Base-by-base conservation (phyloP, 1,139 yeast genomes). In the Geotrichum klebahnii region DNA sequence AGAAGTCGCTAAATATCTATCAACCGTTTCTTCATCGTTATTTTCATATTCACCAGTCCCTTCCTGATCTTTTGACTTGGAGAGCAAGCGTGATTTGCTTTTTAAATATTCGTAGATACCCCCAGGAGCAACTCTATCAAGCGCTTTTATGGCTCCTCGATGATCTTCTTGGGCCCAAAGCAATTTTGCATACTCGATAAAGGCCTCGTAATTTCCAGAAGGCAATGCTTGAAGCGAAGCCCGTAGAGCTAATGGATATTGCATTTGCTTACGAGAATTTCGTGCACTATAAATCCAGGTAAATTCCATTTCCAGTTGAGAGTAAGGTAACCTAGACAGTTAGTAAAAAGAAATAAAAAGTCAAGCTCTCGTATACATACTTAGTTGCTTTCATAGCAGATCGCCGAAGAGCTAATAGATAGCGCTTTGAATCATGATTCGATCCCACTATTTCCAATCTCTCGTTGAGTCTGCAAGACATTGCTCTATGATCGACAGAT, bases 161-260 rank as follows among this genome's bases (percentile, higher is more conserved):
- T 82, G 89, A 55, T 88, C 94, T 0, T 95, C 96, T 63, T 87
- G 89, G 1, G 81, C 83, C 97, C 98, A 92, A 45, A 89, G 67
- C 6, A 94, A 73, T 53, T 86, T 82, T 0, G 97, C 87, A 65
- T 86, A 85, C 63, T 89, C 96, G 36, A 84, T 72, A 53, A 81
- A 82, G 1, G 94, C 88, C 22, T 74, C 72, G 0, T 69, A 67
- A 43, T 69, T 65, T 0, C 66, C 67, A 29, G 76, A 62, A 3
- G 75, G 73, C 66, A 81, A 73, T 0, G 95, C 92, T 51, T 79
- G 77, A 66, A 90, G 80, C 26, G 88, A 79, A 3, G 83, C 77
- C 38, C 81, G 77, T 1, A 92, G 80, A 0, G 97, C 84, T 37
- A 87, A 73, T 57, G 87, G 94, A 19, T 83, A 70, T 53, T 92